These are phyloP conservation scores for Parathielavia hyrcaniae DNA, from an alignment of 495 filamentous ascomycete species.

Conservation along the genomic window DNA sequence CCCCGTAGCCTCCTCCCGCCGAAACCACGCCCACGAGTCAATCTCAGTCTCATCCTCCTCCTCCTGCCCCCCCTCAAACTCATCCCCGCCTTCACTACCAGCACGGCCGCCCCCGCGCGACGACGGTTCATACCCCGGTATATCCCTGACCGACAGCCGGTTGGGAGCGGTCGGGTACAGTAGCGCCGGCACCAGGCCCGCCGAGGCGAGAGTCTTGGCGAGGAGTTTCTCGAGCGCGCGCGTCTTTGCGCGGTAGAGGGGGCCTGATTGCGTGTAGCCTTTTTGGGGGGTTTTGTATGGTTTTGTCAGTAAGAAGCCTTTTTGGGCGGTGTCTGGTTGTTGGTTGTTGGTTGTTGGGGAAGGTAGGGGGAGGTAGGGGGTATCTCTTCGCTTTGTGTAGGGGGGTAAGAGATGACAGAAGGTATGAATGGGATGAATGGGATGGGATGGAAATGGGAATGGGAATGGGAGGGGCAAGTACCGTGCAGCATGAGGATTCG, in stretches of 20 bases:
- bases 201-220: constrained; percentile 59
- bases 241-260: constrained; percentile 82
- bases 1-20: constrained; percentile 53
- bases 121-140: constrained; percentile 58
- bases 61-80: constrained; percentile 8
- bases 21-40: constrained; percentile 82
- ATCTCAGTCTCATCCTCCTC: constrained; percentile 33
- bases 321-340: constrained; percentile 4
- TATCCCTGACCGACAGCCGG: constrained; percentile 57
- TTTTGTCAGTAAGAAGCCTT: neutral
- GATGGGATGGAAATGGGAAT: too few relatives aligned
- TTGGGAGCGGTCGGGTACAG: constrained; percentile 58
- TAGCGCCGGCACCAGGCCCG: constrained; percentile 51
- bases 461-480: constrained; percentile 19
- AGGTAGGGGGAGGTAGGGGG: too few relatives aligned
- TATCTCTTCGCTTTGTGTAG: too few relatives aligned
- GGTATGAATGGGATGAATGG: too few relatives aligned
- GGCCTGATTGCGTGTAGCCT: constrained; percentile 88
- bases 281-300: too few relatives aligned
- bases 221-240: constrained; percentile 78
- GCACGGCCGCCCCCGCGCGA: too few relatives aligned
- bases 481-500: constrained; percentile 56
- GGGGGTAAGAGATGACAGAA: too few relatives aligned
- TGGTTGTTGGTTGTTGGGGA: too few relatives aligned
- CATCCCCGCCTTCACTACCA: too few relatives aligned